Conservation (phyloP, 148 eudicot genomes). For the Fagopyrum homotropicum region DNA sequence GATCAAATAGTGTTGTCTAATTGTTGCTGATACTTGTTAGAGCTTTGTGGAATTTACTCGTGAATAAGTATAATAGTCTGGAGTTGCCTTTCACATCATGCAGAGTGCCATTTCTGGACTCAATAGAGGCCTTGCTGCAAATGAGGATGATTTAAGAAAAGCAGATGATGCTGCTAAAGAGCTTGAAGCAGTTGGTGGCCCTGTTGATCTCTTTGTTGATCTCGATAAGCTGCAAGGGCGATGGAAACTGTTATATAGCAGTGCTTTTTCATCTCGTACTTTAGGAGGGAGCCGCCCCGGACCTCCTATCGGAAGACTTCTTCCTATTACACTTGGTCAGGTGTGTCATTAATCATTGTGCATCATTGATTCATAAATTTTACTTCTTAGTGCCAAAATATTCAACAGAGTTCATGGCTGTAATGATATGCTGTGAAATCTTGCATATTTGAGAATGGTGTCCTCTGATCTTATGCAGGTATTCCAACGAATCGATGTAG, state of each 20-base stretch:
- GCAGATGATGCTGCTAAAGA: slow-evolving; percentile 89
- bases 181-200: slow-evolving; percentile 62
- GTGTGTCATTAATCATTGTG: slow-evolving; percentile 23
- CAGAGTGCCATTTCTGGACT: slow-evolving; percentile 87
- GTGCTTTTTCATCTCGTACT: slow-evolving; percentile 95
- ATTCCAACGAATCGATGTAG: slow-evolving; percentile 80
- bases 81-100: background rate
- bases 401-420: background rate
- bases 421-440: background rate
- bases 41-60: background rate
- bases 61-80: background rate
- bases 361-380: background rate
- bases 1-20: no score
- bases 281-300: slow-evolving; percentile 97
- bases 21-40: no score
- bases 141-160: slow-evolving; percentile 60
- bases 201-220: slow-evolving; percentile 54
- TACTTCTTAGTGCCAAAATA: background rate
- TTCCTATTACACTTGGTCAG: slow-evolving; percentile 94
- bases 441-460: background rate
- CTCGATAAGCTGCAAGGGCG: slow-evolving; percentile 82
- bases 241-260: slow-evolving; percentile 90
- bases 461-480: slow-evolving; percentile 37
- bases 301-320: slow-evolving; percentile 78
- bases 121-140: slow-evolving; percentile 94